Conservation (phyloP, 495 filamentous ascomycete genomes). For the Apiosordaria backusii region DNA sequence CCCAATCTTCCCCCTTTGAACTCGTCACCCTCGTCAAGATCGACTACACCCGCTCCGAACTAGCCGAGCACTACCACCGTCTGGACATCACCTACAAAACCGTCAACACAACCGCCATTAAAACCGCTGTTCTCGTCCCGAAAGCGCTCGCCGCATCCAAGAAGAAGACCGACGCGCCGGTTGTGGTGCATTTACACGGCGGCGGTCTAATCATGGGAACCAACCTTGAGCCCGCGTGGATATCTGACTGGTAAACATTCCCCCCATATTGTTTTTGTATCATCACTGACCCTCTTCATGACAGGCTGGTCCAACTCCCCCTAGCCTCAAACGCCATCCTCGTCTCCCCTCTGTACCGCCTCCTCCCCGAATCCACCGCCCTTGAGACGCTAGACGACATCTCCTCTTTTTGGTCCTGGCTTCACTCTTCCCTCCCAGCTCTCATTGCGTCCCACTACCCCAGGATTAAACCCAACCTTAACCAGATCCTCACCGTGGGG, state of each 20-base stretch:
- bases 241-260: slow-evolving; percentile 16
- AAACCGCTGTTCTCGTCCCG: slow-evolving; percentile 20
- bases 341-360: slow-evolving; percentile 40
- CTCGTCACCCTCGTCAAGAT: background rate
- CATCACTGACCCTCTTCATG: background rate
- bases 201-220: slow-evolving; percentile 21
- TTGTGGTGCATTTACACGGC: slow-evolving; percentile 25
- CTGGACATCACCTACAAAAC: slow-evolving; percentile 22
- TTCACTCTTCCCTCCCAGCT: slow-evolving; percentile 20
- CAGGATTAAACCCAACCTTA: slow-evolving; percentile 2
- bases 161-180: slow-evolving; percentile 1
- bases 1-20: background rate
- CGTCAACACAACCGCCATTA: slow-evolving; percentile 16
- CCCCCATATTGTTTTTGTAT: background rate
- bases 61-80: slow-evolving; percentile 11
- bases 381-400: slow-evolving; percentile 49
- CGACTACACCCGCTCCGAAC: background rate
- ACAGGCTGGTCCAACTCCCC: slow-evolving; percentile 17
- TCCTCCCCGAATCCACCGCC: slow-evolving; percentile 49
- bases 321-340: slow-evolving; percentile 25
- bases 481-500: slow-evolving; percentile 23
- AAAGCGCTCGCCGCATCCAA: slow-evolving; percentile 6
- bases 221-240: slow-evolving; percentile 17
- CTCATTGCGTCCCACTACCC: background rate
- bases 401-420: slow-evolving; percentile 50